Percentiles rank a stretch among this genome's conserved stretches.
Evolutionary conservation across 495 filamentous ascomycete genomes (phyloP).

Genomic region (Apiosordaria backusii): DNA sequence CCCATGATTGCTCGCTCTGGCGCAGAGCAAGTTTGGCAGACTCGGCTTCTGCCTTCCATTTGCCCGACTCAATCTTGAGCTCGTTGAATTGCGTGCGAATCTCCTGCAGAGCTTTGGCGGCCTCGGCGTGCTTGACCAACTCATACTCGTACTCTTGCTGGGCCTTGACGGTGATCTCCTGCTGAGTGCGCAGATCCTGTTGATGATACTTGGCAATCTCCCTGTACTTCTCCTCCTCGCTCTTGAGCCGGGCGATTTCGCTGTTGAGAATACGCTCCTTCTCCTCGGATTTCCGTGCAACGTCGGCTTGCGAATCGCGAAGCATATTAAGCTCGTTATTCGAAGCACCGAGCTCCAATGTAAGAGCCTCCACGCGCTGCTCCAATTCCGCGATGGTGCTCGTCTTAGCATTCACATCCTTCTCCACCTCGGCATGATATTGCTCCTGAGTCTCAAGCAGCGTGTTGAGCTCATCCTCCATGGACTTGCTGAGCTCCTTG

Average conservation of each 20-base stretch:
- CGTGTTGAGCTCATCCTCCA: conserved; percentile 83
- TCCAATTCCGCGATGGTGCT: conserved; percentile 72
- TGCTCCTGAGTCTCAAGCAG: conserved; percentile 78
- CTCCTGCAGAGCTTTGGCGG: conserved; percentile 74
- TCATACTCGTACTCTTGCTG: conserved; percentile 95
- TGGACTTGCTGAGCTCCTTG: conserved; percentile 77
- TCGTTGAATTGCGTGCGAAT: conserved; percentile 77
- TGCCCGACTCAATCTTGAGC: conserved; percentile 69
- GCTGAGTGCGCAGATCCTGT: conserved; percentile 87
- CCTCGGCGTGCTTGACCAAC: conserved; percentile 89
- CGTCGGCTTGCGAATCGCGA: conserved; percentile 72
- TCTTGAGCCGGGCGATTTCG: conserved; percentile 77
- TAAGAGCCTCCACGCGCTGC: conserved; percentile 75
- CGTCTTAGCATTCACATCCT: conserved; percentile 67
- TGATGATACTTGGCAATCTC: conserved; percentile 76
- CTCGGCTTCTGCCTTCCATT: conserved; percentile 71
- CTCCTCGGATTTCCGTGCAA: conserved; percentile 67
- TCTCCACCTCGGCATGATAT: conserved; percentile 83
- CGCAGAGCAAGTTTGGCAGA: conserved; percentile 71
- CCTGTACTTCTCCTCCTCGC: conserved; percentile 75
- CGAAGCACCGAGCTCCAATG: conserved; percentile 70
- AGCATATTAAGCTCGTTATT: conserved; percentile 75
- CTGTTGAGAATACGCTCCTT: conserved; percentile 70
- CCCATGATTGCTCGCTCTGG: conserved; percentile 84
- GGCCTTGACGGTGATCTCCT: conserved; percentile 85